Base-by-base conservation (phyloP, 768 basidiomycete species). In the Panaeolus papilionaceus region DNA sequence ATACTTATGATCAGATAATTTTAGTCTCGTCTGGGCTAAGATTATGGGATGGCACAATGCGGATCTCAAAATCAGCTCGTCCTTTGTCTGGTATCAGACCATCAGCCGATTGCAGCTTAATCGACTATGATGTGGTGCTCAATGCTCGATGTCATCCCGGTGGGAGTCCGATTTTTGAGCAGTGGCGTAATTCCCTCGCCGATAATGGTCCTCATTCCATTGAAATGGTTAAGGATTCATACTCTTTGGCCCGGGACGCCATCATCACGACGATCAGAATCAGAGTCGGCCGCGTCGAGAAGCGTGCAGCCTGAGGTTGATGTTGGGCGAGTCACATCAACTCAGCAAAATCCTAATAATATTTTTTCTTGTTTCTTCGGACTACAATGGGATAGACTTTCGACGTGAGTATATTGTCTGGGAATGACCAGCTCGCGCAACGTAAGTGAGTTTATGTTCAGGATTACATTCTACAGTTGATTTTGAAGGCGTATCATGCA, bases 181-280 rank as follows among this genome's bases (percentile, higher is more conserved):
- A 58, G 54, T 58, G 54, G 54, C 54, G 54, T 58, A 58, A 33
- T 58, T 58, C 54, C 54, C 54, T 58, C 54, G 14, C 33, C 14
- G 26, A 58, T 37, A 28, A 16, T 8, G 12, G 8, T 37, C 54
- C 26, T 8, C 33, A 16, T 58, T 37, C 12, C n/a, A 12, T 20
- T 23, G 26, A 7, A 20, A 2, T 5, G 1, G 23, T 23, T 1
- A 1, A 23, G 23, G 23, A 23, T 23, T 1, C 23, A 4, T 33
- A 44, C 18, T 2, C 4, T 23, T 14, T 33, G 10, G 26, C 11
- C 20, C 20, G 33, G 20, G 7, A 28, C 54, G 33, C 4, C 26
- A 14, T 37, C 33, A 58, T 58, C 20, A 47, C 45, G 28, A 33
- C 33, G 54, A 58, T 58, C 33, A 49, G 10, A 33, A 8, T 1